Conservation (phyloP, 2,329 filamentous ascomycete species). For the Pyrenophora seminiperda region DNA sequence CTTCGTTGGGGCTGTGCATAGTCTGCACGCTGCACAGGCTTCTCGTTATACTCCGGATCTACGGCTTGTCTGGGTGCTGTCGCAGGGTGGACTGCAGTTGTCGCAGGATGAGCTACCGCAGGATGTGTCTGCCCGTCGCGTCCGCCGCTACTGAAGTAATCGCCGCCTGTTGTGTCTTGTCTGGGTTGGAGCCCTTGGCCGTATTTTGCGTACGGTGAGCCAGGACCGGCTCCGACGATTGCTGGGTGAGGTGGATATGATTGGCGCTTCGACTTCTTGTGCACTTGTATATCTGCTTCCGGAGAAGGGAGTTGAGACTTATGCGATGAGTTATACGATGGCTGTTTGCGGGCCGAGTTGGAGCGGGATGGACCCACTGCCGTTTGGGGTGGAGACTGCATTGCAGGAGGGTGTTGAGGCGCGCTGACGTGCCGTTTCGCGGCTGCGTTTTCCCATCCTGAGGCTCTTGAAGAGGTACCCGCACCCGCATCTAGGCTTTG, state of each 20-base stretch:
- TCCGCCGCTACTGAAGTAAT: constrained; percentile 37
- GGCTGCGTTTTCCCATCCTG: constrained; percentile 32
- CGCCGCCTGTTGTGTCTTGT: constrained; percentile 33
- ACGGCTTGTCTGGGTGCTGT: constrained; percentile 11
- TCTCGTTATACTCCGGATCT: constrained; percentile 15
- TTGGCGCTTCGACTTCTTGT: constrained; percentile 33
- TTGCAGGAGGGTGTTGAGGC: constrained; percentile 28
- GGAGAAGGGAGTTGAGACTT: constrained; percentile 39
- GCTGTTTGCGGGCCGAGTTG: constrained; percentile 29
- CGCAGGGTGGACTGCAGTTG: constrained; percentile 7
- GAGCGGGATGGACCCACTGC: constrained; percentile 30
- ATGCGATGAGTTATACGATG: constrained; percentile 43
- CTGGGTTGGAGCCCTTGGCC: constrained; percentile 35
- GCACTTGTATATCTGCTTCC: constrained; percentile 20
- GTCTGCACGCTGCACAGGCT: constrained; percentile 21
- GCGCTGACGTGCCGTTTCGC: constrained; percentile 36
- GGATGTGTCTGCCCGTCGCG: constrained; percentile 22
- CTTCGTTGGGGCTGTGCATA: constrained; percentile 26
- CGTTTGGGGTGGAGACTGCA: constrained; percentile 20
- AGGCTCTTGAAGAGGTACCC: constrained; percentile 14
- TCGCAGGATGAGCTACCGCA: constrained; percentile 9
- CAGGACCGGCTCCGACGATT: constrained; percentile 44
- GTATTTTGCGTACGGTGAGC: constrained; percentile 39
- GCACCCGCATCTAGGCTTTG: constrained; percentile 25
- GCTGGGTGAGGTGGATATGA: constrained; percentile 45